Conservation (phyloP, 176 grass and related monocot species). For the Thinopyrum elongatum region DNA sequence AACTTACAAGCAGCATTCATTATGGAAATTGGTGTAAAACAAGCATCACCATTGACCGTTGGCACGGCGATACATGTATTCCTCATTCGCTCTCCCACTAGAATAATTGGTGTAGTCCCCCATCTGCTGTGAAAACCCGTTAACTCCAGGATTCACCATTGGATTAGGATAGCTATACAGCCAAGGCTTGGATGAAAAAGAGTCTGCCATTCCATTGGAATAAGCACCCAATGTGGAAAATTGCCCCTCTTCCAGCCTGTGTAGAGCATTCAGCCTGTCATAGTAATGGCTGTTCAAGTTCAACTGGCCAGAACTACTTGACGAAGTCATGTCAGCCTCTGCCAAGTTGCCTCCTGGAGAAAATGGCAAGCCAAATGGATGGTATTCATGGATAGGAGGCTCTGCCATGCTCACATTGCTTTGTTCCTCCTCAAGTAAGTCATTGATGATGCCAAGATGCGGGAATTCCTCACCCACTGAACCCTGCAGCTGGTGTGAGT, state of each 20-base stretch:
- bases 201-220: conserved; percentile 40
- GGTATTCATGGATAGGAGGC: conserved; percentile 41
- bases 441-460: conserved; percentile 95
- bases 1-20: conserved; percentile 38
- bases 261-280: conserved; percentile 40
- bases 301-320: conserved; percentile 45
- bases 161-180: conserved; percentile 47
- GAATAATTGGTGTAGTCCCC: conserved; percentile 50
- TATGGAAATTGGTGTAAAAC: background rate
- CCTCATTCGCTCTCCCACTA: conserved; percentile 41
- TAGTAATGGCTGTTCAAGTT: conserved; percentile 49
- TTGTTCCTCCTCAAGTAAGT: conserved; percentile 86
- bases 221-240: conserved; percentile 44
- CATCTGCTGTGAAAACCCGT: conserved; percentile 39
- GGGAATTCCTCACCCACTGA: conserved; percentile 77
- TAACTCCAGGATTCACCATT: conserved; percentile 42
- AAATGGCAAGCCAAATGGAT: conserved; percentile 42
- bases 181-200: conserved; percentile 31
- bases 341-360: conserved; percentile 40
- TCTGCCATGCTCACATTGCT: conserved; percentile 34
- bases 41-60: conserved; percentile 57
- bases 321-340: conserved; percentile 30
- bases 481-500: conserved; percentile 42
- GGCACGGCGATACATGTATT: conserved; percentile 52
- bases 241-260: conserved; percentile 44